A percentile compares a stretch with the other conserved stretches of the same genome.
Evolutionary conservation across 805 yeast genomes (phyloP).

Genomic region (Wickerhamiella azymoides): DNA sequence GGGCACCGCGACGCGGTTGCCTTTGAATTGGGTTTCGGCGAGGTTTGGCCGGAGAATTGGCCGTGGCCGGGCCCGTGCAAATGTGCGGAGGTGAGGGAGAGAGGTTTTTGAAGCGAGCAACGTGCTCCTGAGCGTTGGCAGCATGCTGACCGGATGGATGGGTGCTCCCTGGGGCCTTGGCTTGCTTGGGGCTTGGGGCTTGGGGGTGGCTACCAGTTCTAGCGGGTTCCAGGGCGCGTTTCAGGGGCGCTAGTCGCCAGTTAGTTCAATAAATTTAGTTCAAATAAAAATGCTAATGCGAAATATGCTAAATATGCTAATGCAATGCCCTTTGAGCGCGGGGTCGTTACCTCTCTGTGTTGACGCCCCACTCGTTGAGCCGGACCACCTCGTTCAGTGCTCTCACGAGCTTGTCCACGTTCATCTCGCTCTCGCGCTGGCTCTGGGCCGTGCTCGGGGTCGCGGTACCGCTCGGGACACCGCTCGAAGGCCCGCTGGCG

Average conservation of each 20-base stretch:
- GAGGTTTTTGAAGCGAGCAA: no score
- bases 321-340: background rate
- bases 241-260: no score
- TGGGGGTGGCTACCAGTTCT: no score
- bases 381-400: slow-evolving; percentile 24
- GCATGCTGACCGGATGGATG: background rate
- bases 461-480: background rate
- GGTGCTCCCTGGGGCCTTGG: no score
- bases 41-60: slow-evolving; percentile 4
- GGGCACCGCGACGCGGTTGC: slow-evolving; percentile 5
- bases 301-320: background rate
- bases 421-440: slow-evolving; percentile 10
- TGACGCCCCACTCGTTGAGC: background rate
- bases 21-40: background rate
- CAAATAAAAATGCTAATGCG: background rate
- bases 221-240: no score
- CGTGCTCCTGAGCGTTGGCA: background rate
- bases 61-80: background rate
- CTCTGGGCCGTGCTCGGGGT: slow-evolving; percentile 1
- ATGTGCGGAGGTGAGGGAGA: background rate
- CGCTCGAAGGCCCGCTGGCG: slow-evolving; percentile 5
- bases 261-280: no score
- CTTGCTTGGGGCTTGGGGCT: no score
- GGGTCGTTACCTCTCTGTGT: background rate
- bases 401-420: slow-evolving; percentile 21